These are phyloP conservation scores for Cercophora sp. DNA, from an alignment of 495 filamentous ascomycete genomes.

Conservation along the genomic window DNA sequence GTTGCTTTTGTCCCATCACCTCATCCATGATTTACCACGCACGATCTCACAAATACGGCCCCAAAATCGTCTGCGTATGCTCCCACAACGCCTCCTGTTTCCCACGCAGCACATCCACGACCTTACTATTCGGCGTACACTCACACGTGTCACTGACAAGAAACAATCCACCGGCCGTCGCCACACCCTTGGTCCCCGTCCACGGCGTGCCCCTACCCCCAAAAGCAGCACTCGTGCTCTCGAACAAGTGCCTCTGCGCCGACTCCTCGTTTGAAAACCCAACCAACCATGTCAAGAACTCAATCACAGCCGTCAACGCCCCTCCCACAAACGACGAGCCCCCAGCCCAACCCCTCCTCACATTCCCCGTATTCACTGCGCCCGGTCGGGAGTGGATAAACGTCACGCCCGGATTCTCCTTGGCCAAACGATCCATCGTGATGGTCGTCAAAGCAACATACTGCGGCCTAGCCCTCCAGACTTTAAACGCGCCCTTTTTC, in stretches of 20 bases:
- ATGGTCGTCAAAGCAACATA: slow-evolving; percentile 21
- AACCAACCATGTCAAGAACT: slow-evolving; percentile 15
- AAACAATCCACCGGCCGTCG: slow-evolving; percentile 25
- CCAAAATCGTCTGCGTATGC: slow-evolving; percentile 22
- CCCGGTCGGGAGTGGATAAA: slow-evolving; percentile 38
- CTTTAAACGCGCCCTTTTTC: slow-evolving; percentile 27
- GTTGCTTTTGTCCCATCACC: too few species aligned
- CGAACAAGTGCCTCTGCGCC: slow-evolving; percentile 30
- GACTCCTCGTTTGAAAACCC: slow-evolving; percentile 25
- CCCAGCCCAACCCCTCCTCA: slow-evolving; percentile 23
- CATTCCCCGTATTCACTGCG: slow-evolving; percentile 31
- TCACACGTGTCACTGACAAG: slow-evolving; percentile 29
- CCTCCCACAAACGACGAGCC: slow-evolving; percentile 20
- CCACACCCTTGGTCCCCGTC: slow-evolving; percentile 20
- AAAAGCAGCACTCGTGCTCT: slow-evolving; percentile 30
- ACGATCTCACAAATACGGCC: slow-evolving; percentile 23
- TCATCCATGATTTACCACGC: too few species aligned
- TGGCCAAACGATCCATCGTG: slow-evolving; percentile 23
- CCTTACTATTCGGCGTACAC: slow-evolving; percentile 25
- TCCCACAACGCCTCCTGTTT: slow-evolving; percentile 27
- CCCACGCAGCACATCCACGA: slow-evolving; percentile 20
- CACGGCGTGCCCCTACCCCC: slow-evolving; percentile 27
- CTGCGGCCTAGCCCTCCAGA: slow-evolving; percentile 13
- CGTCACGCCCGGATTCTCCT: slow-evolving; percentile 29
- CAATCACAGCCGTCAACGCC: slow-evolving; percentile 22